Base-by-base conservation (phyloP, 176 grass and related monocot genomes). In the Avena insularis region DNA sequence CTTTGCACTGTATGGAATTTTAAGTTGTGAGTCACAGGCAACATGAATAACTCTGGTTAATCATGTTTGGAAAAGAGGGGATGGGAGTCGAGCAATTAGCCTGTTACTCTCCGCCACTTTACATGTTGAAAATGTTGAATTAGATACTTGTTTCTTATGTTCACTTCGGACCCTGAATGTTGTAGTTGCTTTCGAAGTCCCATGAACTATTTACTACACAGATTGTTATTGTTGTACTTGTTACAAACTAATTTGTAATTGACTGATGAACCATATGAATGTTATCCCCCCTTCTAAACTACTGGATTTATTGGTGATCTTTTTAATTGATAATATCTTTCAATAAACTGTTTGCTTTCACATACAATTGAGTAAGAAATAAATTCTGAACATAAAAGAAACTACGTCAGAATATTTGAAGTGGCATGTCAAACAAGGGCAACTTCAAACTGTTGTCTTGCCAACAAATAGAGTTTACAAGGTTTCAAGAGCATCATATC, bases 1-100 rank as follows among this genome's bases (percentile, higher is more conserved):
- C 1, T 58, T 88, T 49, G 12, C 83, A 17, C 36, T 35, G 79
- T 15, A 27, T 80, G 1, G 35, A 71, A 53, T 78, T 86, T 89
- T 72, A 65, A 72, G 8, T 54, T 16, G 6, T 0, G 2, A 40
- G 21, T 54, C 63, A 25, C 27, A 72, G 49, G 45, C 16, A 55
- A 55, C 53, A 55, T 86, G 70, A 14, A 60, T 79, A 72, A 53
- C 7, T 72, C 15, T 64, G 45, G 3, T 27, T 79, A 62, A 60
- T 13, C 78, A 82, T 89, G 31, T 63, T 62, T 36, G 71, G 14
- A 72, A 62, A 20, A 89, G 63, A 21, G 11, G 49, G 46, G 1
- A 62, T 1, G 31, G 36, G 51, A 84, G 68, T 27, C 70, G 12
- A 57, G 27, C 64, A 75, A 15, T 49, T 84, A 70, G 29, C 59